Evolutionary conservation across 306 rosid genomes (phyloP).

Genomic region (Macrotyloma uniflorum): DNA sequence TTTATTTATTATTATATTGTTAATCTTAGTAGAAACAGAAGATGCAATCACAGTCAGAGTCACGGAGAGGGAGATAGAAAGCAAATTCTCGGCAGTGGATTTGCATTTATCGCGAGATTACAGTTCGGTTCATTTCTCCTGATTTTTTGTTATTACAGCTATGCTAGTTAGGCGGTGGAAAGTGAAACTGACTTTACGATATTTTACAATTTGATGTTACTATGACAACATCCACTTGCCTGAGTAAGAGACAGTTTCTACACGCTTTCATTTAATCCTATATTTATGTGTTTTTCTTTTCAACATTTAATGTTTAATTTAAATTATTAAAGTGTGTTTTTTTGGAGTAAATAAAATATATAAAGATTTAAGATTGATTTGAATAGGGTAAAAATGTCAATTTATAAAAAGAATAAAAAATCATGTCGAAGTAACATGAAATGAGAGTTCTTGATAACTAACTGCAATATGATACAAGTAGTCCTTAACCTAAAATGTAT

Average conservation of each 20-base stretch:
- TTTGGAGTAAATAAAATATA: background rate
- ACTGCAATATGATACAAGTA: too few relatives aligned
- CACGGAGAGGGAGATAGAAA: background rate
- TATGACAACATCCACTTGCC: background rate
- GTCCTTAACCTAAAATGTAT: too few relatives aligned
- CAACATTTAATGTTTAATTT: background rate
- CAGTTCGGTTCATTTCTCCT: background rate
- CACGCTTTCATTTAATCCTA: background rate
- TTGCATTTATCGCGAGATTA: background rate
- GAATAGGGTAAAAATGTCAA: background rate
- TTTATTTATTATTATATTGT: background rate
- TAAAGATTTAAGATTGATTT: background rate
- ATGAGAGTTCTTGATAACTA: too few relatives aligned
- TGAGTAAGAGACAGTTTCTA: background rate
- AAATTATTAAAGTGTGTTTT: background rate
- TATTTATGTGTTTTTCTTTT: background rate
- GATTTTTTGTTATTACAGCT: slow-evolving; percentile 4
- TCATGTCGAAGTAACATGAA: too few relatives aligned
- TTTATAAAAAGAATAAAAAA: too few relatives aligned
- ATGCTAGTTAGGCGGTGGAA: background rate
- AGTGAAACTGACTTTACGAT: background rate
- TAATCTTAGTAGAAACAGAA: background rate
- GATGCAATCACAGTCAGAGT: slow-evolving; percentile 24
- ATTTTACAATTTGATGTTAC: background rate
- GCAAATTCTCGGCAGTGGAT: slow-evolving; percentile 17